phyloP scores from a whole-genome alignment of 2,329 filamentous ascomycete species.

The Bretziella fagacearum region DNA sequence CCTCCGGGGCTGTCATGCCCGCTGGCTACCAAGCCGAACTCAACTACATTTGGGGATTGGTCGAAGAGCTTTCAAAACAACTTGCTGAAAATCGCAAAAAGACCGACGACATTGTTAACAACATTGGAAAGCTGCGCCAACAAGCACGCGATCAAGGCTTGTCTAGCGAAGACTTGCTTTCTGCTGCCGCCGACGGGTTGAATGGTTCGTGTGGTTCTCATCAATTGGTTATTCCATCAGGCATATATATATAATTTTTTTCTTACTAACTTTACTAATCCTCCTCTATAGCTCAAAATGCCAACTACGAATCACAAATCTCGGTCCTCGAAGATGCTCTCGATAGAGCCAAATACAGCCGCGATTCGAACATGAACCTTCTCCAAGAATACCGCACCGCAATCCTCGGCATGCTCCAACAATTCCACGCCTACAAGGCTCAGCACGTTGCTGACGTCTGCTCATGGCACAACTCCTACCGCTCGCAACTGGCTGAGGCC shows the following conservation, averaged over 20 bases:
- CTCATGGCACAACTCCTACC: conserved; percentile 49
- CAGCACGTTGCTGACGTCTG: conserved; percentile 44
- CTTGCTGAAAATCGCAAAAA: conserved; percentile 43
- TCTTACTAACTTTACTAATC: neutral
- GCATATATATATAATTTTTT: neutral
- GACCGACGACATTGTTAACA: conserved; percentile 47
- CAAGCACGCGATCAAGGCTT: conserved; percentile 35
- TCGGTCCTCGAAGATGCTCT: conserved; percentile 45
- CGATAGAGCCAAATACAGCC: conserved; percentile 42
- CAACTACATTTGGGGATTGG: conserved; percentile 51
- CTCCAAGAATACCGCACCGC: conserved; percentile 41
- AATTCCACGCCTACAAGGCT: conserved; percentile 49
- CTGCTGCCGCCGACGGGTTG: conserved; percentile 37
- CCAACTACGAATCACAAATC: conserved; percentile 43
- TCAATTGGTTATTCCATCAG: neutral
- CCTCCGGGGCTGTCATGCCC: conserved; percentile 37
- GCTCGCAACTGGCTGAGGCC: conserved; percentile 45
- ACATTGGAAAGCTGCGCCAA: conserved; percentile 43
- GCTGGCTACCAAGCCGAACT: conserved; percentile 52
- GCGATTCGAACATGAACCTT: conserved; percentile 42
- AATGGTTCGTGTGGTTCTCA: conserved; percentile 32
- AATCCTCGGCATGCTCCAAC: conserved; percentile 40
- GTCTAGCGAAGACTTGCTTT: conserved; percentile 41
- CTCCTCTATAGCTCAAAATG: conserved; percentile 31
- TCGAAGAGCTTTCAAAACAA: conserved; percentile 47